These are phyloP conservation scores for Buxus sempervirens DNA, from an alignment of 164 flowering plant genomes.

Conservation along the genomic window DNA sequence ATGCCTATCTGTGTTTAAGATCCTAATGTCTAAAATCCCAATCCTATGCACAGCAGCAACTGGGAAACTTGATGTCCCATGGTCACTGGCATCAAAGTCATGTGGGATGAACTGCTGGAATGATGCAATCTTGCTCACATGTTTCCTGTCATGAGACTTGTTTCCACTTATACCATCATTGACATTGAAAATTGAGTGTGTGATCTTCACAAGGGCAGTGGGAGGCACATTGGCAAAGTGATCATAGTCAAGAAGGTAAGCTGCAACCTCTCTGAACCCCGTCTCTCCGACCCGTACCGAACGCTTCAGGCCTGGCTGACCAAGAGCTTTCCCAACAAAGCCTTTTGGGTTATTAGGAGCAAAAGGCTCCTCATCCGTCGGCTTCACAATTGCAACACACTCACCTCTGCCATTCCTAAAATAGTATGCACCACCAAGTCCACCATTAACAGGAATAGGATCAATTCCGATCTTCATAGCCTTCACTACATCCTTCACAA, in stretches of 20 bases:
- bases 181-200: constrained; percentile 68
- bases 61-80: constrained; percentile 76
- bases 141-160: constrained; percentile 39
- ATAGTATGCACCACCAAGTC: constrained; percentile 78
- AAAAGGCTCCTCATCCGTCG: constrained; percentile 81
- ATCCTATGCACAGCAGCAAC: constrained; percentile 69
- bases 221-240: constrained; percentile 76
- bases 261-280: constrained; percentile 73
- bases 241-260: constrained; percentile 62
- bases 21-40: constrained; percentile 72
- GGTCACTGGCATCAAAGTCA: constrained; percentile 78
- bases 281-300: constrained; percentile 80
- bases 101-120: constrained; percentile 59
- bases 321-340: constrained; percentile 72
- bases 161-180: constrained; percentile 57
- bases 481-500: constrained; percentile 58
- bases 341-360: constrained; percentile 84
- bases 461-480: constrained; percentile 61
- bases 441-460: constrained; percentile 57
- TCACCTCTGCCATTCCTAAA: constrained; percentile 55
- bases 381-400: constrained; percentile 74
- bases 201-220: constrained; percentile 67
- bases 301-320: constrained; percentile 68
- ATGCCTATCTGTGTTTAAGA: constrained; percentile 74
- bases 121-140: constrained; percentile 75